phyloP scores from a whole-genome alignment of 108 stramenopile genomes.

The Fragilaria radians region DNA sequence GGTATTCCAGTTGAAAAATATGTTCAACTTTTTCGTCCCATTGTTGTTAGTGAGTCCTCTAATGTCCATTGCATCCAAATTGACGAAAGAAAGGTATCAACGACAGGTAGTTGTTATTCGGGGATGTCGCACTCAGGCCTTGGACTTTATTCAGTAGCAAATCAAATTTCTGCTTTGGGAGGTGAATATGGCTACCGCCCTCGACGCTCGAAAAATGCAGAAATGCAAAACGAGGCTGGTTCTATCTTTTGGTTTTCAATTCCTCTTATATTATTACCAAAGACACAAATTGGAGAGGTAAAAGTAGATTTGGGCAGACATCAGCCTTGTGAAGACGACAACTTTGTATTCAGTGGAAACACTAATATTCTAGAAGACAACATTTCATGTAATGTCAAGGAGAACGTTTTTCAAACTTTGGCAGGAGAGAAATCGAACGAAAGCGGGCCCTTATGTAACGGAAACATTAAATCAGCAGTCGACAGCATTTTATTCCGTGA shows the following conservation, averaged over 20 bases:
- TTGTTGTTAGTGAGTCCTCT: constrained; percentile 12
- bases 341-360: too few species aligned
- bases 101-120: background rate
- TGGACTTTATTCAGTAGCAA: constrained; percentile 56
- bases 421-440: too few species aligned
- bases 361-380: too few species aligned
- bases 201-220: constrained; percentile 1
- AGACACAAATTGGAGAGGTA: too few species aligned
- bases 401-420: too few species aligned
- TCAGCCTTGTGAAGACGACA: too few species aligned
- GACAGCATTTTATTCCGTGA: too few species aligned
- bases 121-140: constrained; percentile 25
- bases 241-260: constrained; percentile 62
- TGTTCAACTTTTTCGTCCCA: constrained; percentile 46
- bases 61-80: constrained; percentile 7
- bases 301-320: too few species aligned
- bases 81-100: constrained; percentile 11
- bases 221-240: constrained; percentile 14
- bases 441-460: too few species aligned
- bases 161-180: constrained; percentile 34
- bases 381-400: too few species aligned
- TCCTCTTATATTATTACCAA: constrained; percentile 32
- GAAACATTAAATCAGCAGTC: too few species aligned
- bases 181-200: constrained; percentile 57
- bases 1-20: constrained; percentile 47